Evolutionary conservation across 2,329 filamentous ascomycete species (phyloP).

Genomic region (Teratosphaeriaceae sp.): DNA sequence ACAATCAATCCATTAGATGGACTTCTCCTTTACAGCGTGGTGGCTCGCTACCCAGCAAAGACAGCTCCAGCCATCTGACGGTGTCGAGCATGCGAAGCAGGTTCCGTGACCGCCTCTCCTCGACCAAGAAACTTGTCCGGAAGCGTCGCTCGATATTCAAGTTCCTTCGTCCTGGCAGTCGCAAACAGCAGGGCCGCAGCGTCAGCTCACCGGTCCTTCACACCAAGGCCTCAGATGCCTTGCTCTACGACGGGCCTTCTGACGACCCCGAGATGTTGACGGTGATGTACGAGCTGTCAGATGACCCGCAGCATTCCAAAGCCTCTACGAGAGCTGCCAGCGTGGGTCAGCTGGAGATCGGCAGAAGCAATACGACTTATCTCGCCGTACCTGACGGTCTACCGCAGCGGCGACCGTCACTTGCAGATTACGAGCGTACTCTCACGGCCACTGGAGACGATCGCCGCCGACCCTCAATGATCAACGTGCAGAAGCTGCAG

Average conservation of each 20-base stretch:
- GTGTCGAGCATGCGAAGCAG: conserved; percentile 13
- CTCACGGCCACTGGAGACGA: conserved; percentile 22
- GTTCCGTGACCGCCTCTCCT: conserved; percentile 17
- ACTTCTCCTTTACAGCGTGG: not conserved
- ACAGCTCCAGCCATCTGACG: conserved; percentile 16
- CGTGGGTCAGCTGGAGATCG: conserved; percentile 8
- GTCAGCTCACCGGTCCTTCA: conserved; percentile 19
- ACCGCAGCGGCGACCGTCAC: conserved; percentile 14
- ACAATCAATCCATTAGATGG: not conserved
- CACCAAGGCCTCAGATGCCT: not conserved
- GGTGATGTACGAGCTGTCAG: conserved; percentile 17
- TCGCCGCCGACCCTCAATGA: conserved; percentile 21
- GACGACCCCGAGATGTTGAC: conserved; percentile 17
- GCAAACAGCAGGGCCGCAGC: conserved; percentile 17
- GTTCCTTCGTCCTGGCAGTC: conserved; percentile 21
- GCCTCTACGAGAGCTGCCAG: conserved; percentile 10
- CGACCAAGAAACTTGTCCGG: conserved; percentile 17
- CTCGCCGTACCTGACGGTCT: conserved; percentile 6
- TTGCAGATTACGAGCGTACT: conserved; percentile 24
- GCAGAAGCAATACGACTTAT: conserved; percentile 1
- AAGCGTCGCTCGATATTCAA: conserved; percentile 26
- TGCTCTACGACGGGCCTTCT: conserved; percentile 16
- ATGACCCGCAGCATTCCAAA: not conserved
- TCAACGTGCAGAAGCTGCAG: conserved; percentile 13
- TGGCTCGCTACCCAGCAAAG: conserved; percentile 9